Conservation (phyloP, 2,329 filamentous ascomycete species). For the Fusarium caatingaense region DNA sequence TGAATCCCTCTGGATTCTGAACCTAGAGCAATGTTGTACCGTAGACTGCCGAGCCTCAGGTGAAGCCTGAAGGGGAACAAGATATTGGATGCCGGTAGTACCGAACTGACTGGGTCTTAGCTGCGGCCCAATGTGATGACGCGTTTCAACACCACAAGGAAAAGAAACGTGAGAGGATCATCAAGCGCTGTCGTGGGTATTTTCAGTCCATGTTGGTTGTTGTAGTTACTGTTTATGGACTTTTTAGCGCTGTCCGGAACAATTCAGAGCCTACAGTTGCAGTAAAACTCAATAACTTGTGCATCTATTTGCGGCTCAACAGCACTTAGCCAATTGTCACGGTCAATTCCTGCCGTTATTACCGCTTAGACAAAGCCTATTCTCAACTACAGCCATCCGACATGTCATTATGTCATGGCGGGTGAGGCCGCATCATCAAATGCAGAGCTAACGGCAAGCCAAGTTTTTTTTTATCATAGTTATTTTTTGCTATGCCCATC, state of each 20-base stretch:
- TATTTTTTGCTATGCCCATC: neutral
- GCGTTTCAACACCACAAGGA: conserved; percentile 31
- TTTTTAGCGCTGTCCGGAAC: conserved; percentile 14
- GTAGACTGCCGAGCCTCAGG: conserved; percentile 35
- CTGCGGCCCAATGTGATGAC: conserved; percentile 44
- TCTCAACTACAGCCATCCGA: neutral
- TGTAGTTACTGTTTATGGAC: neutral
- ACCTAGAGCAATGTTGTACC: neutral
- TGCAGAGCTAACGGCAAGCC: conserved; percentile 24
- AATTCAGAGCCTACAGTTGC: neutral
- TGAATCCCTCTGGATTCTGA: neutral
- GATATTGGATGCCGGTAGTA: conserved; percentile 35
- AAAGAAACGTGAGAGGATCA: conserved; percentile 4
- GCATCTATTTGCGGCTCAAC: conserved; percentile 32
- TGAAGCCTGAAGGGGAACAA: conserved; percentile 6
- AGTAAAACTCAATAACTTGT: neutral
- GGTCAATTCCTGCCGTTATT: conserved; percentile 11
- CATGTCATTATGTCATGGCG: conserved; percentile 39
- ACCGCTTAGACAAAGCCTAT: conserved; percentile 11
- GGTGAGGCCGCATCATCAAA: conserved; percentile 35
- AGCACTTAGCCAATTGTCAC: conserved; percentile 14
- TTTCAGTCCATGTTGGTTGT: neutral
- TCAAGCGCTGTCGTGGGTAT: conserved; percentile 18
- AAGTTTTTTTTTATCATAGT: conserved; percentile 1
- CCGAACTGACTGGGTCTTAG: conserved; percentile 37